Base-by-base conservation (phyloP, 257 asterid genomes). In the Solanum commersonii region DNA sequence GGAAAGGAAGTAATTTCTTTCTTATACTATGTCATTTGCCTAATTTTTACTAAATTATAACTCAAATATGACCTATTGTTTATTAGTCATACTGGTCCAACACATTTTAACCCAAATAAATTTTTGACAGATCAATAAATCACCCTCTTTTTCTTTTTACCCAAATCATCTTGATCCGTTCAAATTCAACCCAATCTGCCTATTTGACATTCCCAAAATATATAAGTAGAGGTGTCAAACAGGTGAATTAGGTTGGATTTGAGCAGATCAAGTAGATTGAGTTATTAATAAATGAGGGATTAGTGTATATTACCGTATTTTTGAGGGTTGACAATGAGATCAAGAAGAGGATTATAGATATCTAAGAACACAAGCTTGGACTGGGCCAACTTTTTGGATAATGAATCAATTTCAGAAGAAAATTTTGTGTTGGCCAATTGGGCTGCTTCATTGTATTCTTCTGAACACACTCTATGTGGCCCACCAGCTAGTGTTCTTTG, bases 401-500 rank as follows among this genome's bases (percentile, higher is more conserved):
- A 90, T 42, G 88, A 81, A 59, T 70, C 46, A 35, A 90, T 85
- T 79, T 37, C 72, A 49, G 6, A 27, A 16, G 90, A 60, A 14
- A 93, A 92, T 90, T 91, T 91, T 60, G 74, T 35, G 84, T 93
- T 93, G 38, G 89, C 90, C 59, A 89, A 33, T 38, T 89, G 87
- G 15, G 95, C 93, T 23, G 93, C 93, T 81, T 92, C 84, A 63
- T 93, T 93, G 34, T 86, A 35, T 25, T 83, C 82, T 4, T 92
- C 90, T 23, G 85, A 83, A 65, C 93, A 93, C 46, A 1, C 31
- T 84, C 96, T 90, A 3, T 8, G 2, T 0, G 6, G 10, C 25
- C 94, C 94, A 31, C 96, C 96, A 8, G 81, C 91, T 8, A 93
- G 76, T 2, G 95, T 93, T 88, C 96, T 92, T 84, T 90, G 92